Base-by-base conservation (phyloP, 805 yeast species). In the Nakazawaea peltata region DNA sequence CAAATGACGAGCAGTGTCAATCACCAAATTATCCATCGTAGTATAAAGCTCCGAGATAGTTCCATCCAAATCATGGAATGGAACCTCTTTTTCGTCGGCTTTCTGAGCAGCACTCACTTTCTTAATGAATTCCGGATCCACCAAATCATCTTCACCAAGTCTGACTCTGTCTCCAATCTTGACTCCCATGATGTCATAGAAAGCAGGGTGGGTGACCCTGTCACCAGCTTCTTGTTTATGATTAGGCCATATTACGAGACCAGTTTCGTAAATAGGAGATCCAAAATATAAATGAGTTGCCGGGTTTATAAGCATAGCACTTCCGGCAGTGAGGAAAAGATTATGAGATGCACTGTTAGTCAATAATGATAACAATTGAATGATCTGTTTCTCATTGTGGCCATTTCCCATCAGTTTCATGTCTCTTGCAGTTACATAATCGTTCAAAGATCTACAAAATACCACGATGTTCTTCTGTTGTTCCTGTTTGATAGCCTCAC, bases 1-100 rank as follows among this genome's bases (percentile, higher is more conserved):
- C 17, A 34, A 22, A 24, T 34, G 37, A 10, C 4, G 25, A 3
- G 16, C 13, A n/a, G 12, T 22, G 14, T 34, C 28, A 32, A 34
- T 34, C 18, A 28, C 13, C 11, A 28, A 4, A 15, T 11, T 16
- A 17, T 34, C 37, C 12, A 22, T n/a, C 5, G 32, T 22, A 14
- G 32, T 9, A 17, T n/a, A 28, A 5, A 11, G 14, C 24, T 34
- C 37, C 10, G 37, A 26, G 14, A 34, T 23, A 5, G 37, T 25
- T 5, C 37, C 37, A 3, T 34, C 10, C 12, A 28, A 16, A 19
- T 34, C 37, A 24, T 34, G 37, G 17, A 28, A 22, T 8, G 37
- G 28, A 4, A 22, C 18, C 19, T 28, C 13, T 10, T 19, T 15
- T 15, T 22, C n/a, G 11, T 27, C 17, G n/a, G n/a, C n/a, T n/a